phyloP scores from a whole-genome alignment of 2,329 filamentous ascomycete genomes.

The Trichoderma oligosporum region DNA sequence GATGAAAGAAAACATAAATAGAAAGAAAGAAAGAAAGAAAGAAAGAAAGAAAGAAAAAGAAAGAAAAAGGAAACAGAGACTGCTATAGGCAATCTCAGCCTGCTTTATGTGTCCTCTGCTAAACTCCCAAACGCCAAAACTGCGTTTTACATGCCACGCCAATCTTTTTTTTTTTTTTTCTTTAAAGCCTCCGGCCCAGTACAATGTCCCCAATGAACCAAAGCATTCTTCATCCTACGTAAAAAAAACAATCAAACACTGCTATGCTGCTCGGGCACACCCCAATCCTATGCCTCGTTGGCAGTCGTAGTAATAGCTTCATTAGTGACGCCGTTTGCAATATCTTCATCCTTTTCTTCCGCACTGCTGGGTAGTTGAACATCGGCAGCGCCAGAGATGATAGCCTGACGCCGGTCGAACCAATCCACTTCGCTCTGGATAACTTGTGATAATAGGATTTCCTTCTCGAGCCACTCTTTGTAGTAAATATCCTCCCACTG shows the following conservation, averaged over 20 bases:
- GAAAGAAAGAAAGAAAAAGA: background rate
- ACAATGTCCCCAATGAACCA: background rate
- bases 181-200: background rate
- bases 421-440: slow-evolving; percentile 64
- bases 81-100: background rate
- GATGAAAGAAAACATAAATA: background rate
- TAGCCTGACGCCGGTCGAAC: slow-evolving; percentile 54
- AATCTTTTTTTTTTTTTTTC: background rate
- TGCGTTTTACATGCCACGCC: background rate
- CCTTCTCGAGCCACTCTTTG: slow-evolving; percentile 75
- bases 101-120: background rate
- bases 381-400: slow-evolving; percentile 48
- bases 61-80: background rate
- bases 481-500: slow-evolving; percentile 63
- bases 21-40: background rate
- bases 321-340: slow-evolving; percentile 24
- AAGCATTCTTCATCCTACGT: background rate
- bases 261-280: background rate
- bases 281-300: background rate
- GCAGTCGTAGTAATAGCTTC: background rate
- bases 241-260: background rate
- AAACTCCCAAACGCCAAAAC: slow-evolving; percentile 8
- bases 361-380: slow-evolving; percentile 39
- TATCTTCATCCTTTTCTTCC: slow-evolving; percentile 29
- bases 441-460: slow-evolving; percentile 71